Base-by-base conservation (phyloP, 1,139 yeast genomes). In the Candida tropicalis region DNA sequence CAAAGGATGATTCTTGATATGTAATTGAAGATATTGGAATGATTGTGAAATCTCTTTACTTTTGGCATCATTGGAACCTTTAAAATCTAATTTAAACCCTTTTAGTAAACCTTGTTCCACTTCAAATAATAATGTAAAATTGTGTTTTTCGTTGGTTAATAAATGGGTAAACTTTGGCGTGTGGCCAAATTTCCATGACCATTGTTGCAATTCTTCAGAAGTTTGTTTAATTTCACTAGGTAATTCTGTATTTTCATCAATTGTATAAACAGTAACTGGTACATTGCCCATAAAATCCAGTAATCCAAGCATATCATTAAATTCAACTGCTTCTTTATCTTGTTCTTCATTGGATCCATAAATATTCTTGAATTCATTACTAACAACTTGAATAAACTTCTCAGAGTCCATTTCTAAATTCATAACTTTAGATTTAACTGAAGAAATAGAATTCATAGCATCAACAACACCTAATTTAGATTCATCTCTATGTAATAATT, bases 391-490 rank as follows among this genome's bases (percentile, higher is more conserved):
- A 0, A 79, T 66, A 52, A 88, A 87, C 5, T 66, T 64, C 0
- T 75, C 73, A 10, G 57, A 60, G 3, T 59, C 61, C 29, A 84
- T 57, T 1, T 68, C 75, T 17, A 87, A 61, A 56, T 93, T 93
- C 1, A 79, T 65, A 1, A 93, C 96, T 26, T 82, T 82, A 0
- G 96, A 81, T 39, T 82, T 77, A 3, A 93, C 96, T 25, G 96
- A 87, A 25, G 77, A 80, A 1, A 91, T 88, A 1, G 76, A 65
- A 9, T 87, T 81, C 38, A 73, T 73, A 11, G 91, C 82, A 20
- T 70, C 75, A 34, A 81, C 77, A 0, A 55, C 51, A 0, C 85
- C 81, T 32, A 73, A 62, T n/a, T 64, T 57, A 2, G 63, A 54
- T 9, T 65, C 65, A 33, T 72, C 73, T 13, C 86, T 57, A 25